Base-by-base conservation (phyloP, 2,329 filamentous ascomycete genomes). In the Fusarium dimerum region DNA sequence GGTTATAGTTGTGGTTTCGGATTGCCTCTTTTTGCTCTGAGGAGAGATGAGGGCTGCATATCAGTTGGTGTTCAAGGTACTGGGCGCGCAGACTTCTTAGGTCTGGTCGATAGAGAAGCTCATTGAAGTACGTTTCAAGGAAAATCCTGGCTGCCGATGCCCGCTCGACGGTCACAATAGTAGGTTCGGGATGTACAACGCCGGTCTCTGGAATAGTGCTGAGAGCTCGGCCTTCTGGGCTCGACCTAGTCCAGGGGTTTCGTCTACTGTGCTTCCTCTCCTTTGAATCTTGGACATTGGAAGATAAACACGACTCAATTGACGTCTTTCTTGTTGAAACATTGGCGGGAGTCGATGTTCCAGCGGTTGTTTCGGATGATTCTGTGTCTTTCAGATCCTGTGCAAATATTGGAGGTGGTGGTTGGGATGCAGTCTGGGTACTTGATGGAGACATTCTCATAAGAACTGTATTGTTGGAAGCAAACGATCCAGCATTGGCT, bases 141-240 rank as follows among this genome's bases (percentile, higher is more conserved):
- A 85, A 95, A 17, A 95, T 84, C 69, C 96, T 97, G 41, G 90
- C 88, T 0, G 90, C 87, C 0, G 91, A 85, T 3, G 87, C 83
- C 54, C 82, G 85, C 72, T 97, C 93, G 0, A 91, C 87, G 0
- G 92, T 96, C 26, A 63, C 42, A 11, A 75, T 66, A 0, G 73
- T 73, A 5, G 73, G 73, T 34, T 61, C 62, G 10, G 63, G 55
- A 10, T 57, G 57, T 34, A 65, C 51, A 2, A 57, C 49, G 4
- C 59, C 54, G n/a, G 60, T 56, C 47, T 73, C 71, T 10, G 68
- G 66, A 18, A 74, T 74, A 32, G 71, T 74, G 17, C 63, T 66
- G 30, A 74, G 54, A 9, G 63, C 63, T 29, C 61, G 61, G 5
- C 68, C 68, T 49, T 72, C 71, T 6, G 70, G 70, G 17, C 66